Conservation (phyloP, 305 asterid species). For the Fraxinus greggii region DNA sequence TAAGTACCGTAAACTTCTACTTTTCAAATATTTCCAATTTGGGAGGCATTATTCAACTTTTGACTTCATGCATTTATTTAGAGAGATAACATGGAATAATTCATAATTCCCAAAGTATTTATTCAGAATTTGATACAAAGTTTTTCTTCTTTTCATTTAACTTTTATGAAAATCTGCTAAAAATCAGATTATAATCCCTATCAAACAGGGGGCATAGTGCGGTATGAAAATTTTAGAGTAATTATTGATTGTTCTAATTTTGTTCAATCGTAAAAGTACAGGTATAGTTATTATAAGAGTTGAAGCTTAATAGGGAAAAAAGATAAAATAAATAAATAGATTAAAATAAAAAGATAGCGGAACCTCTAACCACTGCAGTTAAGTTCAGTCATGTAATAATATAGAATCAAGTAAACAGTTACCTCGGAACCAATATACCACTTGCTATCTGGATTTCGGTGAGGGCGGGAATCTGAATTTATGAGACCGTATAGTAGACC, state of each 20-base stretch:
- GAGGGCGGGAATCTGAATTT: constrained; percentile 75
- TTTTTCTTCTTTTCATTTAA: too few relatives aligned
- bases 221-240: background rate
- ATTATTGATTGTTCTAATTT: too few relatives aligned
- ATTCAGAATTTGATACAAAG: background rate
- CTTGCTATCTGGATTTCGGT: constrained; percentile 77
- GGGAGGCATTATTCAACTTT: too few relatives aligned
- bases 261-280: too few relatives aligned
- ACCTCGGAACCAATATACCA: constrained; percentile 95
- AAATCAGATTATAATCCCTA: too few relatives aligned
- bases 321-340: too few relatives aligned
- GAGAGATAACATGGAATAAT: background rate
- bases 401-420: constrained; percentile 23
- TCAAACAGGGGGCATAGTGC: too few relatives aligned
- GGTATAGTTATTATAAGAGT: too few relatives aligned
- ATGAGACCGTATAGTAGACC: constrained; percentile 90
- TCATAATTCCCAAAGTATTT: background rate
- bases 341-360: background rate
- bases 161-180: too few relatives aligned
- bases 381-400: background rate
- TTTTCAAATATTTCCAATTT: background rate
- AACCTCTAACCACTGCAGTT: background rate
- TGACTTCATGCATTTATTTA: too few relatives aligned
- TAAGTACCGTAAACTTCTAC: background rate
- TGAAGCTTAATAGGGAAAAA: background rate